These are phyloP conservation scores for Tricholoma saponaceum DNA, from an alignment of 768 basidiomycete genomes.

Conservation along the genomic window DNA sequence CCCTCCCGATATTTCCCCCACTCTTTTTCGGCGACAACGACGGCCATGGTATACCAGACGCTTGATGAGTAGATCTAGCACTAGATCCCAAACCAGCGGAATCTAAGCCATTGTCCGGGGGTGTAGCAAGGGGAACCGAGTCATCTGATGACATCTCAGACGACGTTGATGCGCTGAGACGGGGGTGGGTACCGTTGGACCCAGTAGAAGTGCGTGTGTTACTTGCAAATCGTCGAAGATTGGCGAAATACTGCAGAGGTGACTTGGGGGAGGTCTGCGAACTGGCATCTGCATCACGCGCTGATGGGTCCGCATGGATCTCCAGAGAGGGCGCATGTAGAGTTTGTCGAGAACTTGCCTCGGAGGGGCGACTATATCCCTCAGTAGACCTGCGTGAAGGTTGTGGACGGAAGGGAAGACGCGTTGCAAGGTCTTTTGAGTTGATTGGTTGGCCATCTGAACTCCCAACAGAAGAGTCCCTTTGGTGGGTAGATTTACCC, in stretches of 20 bases:
- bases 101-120: slow-evolving; percentile 42
- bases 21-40: slow-evolving; percentile 50
- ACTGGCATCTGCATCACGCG: slow-evolving; percentile 16
- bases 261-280: slow-evolving; percentile 50
- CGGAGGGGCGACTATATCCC: not conserved
- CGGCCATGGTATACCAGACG: slow-evolving; percentile 41
- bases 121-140: slow-evolving; percentile 56
- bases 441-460: not conserved
- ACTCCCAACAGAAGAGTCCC: slow-evolving; percentile 2
- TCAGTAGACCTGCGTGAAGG: not conserved
- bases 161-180: slow-evolving; percentile 56
- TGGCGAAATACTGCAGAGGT: slow-evolving; percentile 44
- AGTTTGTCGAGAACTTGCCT: not conserved
- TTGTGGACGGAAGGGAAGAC: not conserved
- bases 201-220: slow-evolving; percentile 32
- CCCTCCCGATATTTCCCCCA: slow-evolving; percentile 36
- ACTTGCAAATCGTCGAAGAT: slow-evolving; percentile 44
- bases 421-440: slow-evolving; percentile 2
- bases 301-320: not conserved
- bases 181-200: slow-evolving; percentile 36
- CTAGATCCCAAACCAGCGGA: slow-evolving; percentile 26
- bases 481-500: slow-evolving; percentile 10
- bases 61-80: slow-evolving; percentile 28
- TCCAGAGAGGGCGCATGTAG: not conserved
- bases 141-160: slow-evolving; percentile 69